Evolutionary conservation across 1,284 basidiomycete genomes (phyloP), one percentile per base, ranked within the genome.

Genomic region (Boletus semigastroideus): DNA sequence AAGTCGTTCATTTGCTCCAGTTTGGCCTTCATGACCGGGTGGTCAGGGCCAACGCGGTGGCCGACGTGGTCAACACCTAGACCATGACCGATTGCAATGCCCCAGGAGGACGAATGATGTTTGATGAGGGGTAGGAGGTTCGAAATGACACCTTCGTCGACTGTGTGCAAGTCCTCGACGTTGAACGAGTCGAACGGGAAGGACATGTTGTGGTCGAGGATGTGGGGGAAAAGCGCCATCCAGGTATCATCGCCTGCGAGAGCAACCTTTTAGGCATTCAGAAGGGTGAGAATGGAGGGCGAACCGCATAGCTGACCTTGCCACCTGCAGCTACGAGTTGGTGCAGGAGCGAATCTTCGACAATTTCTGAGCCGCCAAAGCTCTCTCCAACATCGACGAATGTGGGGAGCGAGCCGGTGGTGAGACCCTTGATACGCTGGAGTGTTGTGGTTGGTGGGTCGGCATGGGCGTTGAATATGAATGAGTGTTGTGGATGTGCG

Each of bases 201-300:
- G 1, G 84, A 78, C 72, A 89, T 83, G 57, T 88, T 86, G 30
- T 74, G 64, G 40, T 81, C 77, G 58, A 97, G 94, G 1, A 83
- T 73, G 46, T 79, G 71, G 0, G 95, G 92, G 66, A 95, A 99
- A 14, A 97, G 83, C 3, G 86, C 84, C 67, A 88, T 81, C 97
- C 97, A 99, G 0, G 96, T 99, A 66, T 98, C 93, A 67, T 99
- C 96, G 0, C 96, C 96, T 82, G 92, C 94, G 66, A 98, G 91
- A 1, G 88, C 88, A 49, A 86, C 73, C 79, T 84, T 65, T 53
- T 44, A 45, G 42, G 52, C 44, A 42, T 57, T 42, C 49, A 56
- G 52, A 49, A 38, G 44, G 25, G n/a, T 16, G 17, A 33, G 22
- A 4, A 41, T 37, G 12, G 14, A 53, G 11, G 36, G 17, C 16